Evolutionary conservation across 352 stramenopile genomes (phyloP).

Genomic region (Phytopythium litorale): DNA sequence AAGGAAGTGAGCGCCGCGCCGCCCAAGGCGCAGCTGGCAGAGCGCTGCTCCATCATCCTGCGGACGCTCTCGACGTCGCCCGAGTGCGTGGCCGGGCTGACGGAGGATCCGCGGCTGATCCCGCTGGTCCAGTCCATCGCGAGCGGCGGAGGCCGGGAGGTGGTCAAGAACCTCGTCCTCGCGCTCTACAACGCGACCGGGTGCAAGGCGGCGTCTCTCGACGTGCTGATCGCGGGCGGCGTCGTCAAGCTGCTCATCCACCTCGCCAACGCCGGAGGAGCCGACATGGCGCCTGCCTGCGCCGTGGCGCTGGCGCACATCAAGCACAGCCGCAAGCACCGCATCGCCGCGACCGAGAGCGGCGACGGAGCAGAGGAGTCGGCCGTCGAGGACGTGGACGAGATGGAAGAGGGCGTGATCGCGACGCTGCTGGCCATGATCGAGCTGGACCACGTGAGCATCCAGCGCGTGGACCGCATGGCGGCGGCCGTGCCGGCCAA

Average conservation of each 20-base stretch:
- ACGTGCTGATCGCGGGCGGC: constrained; percentile 43
- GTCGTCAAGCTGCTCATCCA: constrained; percentile 63
- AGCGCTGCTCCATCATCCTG: constrained; percentile 69
- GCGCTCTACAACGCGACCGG: constrained; percentile 74
- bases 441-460: constrained; percentile 58
- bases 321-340: constrained; percentile 67
- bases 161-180: constrained; percentile 58
- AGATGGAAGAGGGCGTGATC: constrained; percentile 72
- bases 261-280: constrained; percentile 37
- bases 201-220: constrained; percentile 33
- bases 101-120: constrained; percentile 51
- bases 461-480: constrained; percentile 69
- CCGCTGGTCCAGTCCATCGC: constrained; percentile 44
- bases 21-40: constrained; percentile 27
- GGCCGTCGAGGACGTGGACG: constrained; percentile 20
- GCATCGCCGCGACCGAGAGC: constrained; percentile 6
- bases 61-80: constrained; percentile 54
- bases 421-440: constrained; percentile 75
- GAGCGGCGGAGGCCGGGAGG: constrained; percentile 26
- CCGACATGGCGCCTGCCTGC: constrained; percentile 64
- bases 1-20: background rate
- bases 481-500: constrained; percentile 45
- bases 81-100: constrained; percentile 42
- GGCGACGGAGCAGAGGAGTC: constrained; percentile 8
- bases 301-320: constrained; percentile 74